phyloP scores from a whole-genome alignment of 805 yeast species.

The Lipomyces starkeyi region DNA sequence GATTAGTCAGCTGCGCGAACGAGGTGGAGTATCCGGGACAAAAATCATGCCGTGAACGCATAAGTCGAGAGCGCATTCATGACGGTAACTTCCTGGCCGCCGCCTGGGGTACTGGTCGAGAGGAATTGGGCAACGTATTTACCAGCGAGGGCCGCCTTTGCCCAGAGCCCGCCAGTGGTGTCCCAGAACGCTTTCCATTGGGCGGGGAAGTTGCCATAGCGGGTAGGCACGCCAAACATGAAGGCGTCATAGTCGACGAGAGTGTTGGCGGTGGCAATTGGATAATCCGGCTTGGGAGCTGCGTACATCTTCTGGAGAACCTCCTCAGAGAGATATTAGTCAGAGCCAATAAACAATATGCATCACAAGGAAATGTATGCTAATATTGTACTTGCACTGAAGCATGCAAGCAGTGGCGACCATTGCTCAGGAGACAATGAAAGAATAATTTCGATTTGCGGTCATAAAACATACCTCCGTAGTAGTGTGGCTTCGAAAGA shows the following conservation, averaged over 20 bases:
- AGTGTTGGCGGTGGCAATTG: constrained; percentile 65
- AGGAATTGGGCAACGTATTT: constrained; percentile 77
- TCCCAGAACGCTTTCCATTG: constrained; percentile 81
- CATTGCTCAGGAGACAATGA: too few relatives aligned
- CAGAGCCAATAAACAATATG: too few relatives aligned
- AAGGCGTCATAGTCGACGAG: constrained; percentile 75
- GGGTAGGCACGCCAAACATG: constrained; percentile 84
- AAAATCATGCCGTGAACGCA: constrained; percentile 81
- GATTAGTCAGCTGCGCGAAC: constrained; percentile 57
- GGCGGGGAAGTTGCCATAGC: constrained; percentile 81
- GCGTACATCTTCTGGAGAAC: constrained; percentile 62
- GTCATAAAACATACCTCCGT: neutral
- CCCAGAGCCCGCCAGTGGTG: constrained; percentile 77
- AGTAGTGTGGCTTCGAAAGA: constrained; percentile 1
- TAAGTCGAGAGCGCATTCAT: constrained; percentile 66
- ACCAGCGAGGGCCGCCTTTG: constrained; percentile 69
- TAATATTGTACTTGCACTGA: too few relatives aligned
- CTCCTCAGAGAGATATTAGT: too few relatives aligned
- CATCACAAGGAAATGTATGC: too few relatives aligned
- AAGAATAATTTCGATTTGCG: neutral
- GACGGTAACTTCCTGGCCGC: constrained; percentile 80
- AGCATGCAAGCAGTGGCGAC: too few relatives aligned
- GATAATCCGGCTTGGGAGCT: constrained; percentile 65
- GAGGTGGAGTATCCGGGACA: constrained; percentile 74
- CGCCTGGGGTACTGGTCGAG: constrained; percentile 77